Evolutionary conservation across 108 stramenopile genomes (phyloP), one percentile per base, ranked within the genome.

Genomic region (Cyclotella kingstonii): DNA sequence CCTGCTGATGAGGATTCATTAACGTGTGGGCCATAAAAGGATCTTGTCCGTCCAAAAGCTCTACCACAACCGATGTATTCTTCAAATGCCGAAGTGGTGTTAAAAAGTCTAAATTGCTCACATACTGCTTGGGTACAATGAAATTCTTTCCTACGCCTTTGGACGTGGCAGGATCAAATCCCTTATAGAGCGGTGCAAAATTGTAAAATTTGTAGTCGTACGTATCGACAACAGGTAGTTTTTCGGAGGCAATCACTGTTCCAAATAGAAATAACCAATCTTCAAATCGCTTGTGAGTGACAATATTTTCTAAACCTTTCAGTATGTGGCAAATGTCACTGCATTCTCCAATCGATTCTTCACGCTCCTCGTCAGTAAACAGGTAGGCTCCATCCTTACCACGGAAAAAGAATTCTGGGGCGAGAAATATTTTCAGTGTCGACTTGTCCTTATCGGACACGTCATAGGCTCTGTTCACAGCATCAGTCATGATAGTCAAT

Each of bases 211-310:
- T 66, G 54, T 56, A 79, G 43, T 83, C 80, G 30, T 50, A 81
- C 2, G 39, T 29, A 36, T 69, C 77, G 14, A 67, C 78, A 17
- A 48, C 51, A 3, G 82, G 76, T 23, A 81, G 17, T 21, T 60
- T 44, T 54, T 83, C 78, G 8, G 74, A 60, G 0, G 71, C 83
- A 42, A 83, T 71, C 3, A 84, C 76, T 2, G 83, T 88, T 9
- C 87, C 87, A 67, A 88, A 84, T 23, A 88, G 54, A 60, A 88
- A 88, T 21, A 88, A 39, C 84, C 84, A 88, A 63, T 88, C 54
- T 42, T 84, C 68, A 55, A 81, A 82, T 67, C 78, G 70, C 60
- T 74, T 44, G 18, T 81, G 63, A 11, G 79, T 77, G 0, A 73
- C 80, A 3, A 87, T 60, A 33, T 82, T 38, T 60, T 87, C 82